These are phyloP conservation scores for Trypanosoma conorhini DNA, from an alignment of 208 protist genomes.

Conservation along the genomic window DNA sequence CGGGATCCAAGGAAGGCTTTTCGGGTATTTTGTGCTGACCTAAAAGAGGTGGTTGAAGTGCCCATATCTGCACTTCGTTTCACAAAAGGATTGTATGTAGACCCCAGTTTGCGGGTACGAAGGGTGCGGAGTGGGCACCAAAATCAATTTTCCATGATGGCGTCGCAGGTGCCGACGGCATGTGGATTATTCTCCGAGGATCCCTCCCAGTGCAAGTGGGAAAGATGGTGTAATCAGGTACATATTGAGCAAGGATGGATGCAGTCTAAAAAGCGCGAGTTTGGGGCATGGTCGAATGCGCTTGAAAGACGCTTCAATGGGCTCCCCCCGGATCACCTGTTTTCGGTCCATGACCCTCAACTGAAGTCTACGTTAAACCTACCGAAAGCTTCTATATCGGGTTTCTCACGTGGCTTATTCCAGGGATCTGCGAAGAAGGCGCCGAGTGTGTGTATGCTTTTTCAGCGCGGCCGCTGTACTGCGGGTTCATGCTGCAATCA, in stretches of 20 bases:
- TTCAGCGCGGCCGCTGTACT: slow-evolving; percentile 81
- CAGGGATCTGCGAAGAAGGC: slow-evolving; percentile 74
- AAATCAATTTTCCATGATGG: slow-evolving; percentile 36
- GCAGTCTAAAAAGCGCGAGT: slow-evolving; percentile 65
- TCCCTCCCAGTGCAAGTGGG: slow-evolving; percentile 80
- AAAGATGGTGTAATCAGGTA: slow-evolving; percentile 88
- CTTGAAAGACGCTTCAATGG: slow-evolving; percentile 57
- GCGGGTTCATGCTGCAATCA: slow-evolving; percentile 84
- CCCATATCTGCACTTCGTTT: slow-evolving; percentile 60
- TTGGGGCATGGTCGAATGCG: slow-evolving; percentile 71
- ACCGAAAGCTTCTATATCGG: slow-evolving; percentile 72
- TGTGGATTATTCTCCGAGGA: slow-evolving; percentile 79
- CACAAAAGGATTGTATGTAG: slow-evolving; percentile 79
- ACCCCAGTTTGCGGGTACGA: slow-evolving; percentile 53
- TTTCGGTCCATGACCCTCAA: slow-evolving; percentile 80
- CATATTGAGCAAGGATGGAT: slow-evolving; percentile 80
- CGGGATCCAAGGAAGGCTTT: slow-evolving; percentile 46
- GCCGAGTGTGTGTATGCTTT: slow-evolving; percentile 83
- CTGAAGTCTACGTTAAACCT: slow-evolving; percentile 53
- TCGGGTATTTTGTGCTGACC: slow-evolving; percentile 75
- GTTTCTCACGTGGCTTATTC: slow-evolving; percentile 79
- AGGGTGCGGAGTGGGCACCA: slow-evolving; percentile 51
- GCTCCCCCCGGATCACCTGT: slow-evolving; percentile 50
- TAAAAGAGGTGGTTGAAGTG: slow-evolving; percentile 83
- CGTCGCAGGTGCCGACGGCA: slow-evolving; percentile 71